Base-by-base conservation (phyloP, 306 rosid genomes). In the Hippophae tibetana region DNA sequence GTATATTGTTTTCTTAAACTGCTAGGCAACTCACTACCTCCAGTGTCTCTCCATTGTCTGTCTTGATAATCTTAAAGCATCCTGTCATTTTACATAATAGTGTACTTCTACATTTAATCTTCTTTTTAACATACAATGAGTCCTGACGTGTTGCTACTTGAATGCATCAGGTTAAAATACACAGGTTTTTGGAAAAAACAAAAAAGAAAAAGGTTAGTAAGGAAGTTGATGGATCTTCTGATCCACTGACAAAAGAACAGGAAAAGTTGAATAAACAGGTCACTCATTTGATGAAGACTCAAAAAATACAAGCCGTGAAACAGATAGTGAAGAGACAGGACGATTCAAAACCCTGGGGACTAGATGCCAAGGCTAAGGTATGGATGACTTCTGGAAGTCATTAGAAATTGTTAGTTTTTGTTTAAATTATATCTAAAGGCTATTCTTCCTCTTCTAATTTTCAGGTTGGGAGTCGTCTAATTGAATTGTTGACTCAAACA, bases 401-500 rank as follows among this genome's bases (percentile, higher is more conserved):
- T 64, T 40, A 58, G 56, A 59, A 31, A 31, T 31, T 31, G 38
- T 31, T 31, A 31, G 38, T 2, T 69, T 64, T 54, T 55, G 8
- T 13, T 74, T 14, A 48, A 59, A 56, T 61, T 64, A 55, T 52
- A 63, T 52, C 65, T 38, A 60, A 49, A 63, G 41, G 57, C 43
- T 42, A 50, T 13, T 49, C 56, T 54, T 50, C 12, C 41, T 13
- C 7, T 43, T 59, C 9, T 42, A 47, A 38, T 60, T 67, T 65
- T 61, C 82, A 92, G 99, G 90, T 92, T 42, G 99, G 96, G 60
- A 88, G 95, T 77, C 90, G 86, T 62, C 76, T 92, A 63, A 70
- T 92, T 69, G 95, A 92, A 75, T 74, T 92, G 67, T 71, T 88
- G 79, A 62, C 64, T 62, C 84, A 88, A 77, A 85, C 96, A 49